phyloP scores from a whole-genome alignment of 2,329 filamentous ascomycete genomes.

The Talaromyces sp. region DNA sequence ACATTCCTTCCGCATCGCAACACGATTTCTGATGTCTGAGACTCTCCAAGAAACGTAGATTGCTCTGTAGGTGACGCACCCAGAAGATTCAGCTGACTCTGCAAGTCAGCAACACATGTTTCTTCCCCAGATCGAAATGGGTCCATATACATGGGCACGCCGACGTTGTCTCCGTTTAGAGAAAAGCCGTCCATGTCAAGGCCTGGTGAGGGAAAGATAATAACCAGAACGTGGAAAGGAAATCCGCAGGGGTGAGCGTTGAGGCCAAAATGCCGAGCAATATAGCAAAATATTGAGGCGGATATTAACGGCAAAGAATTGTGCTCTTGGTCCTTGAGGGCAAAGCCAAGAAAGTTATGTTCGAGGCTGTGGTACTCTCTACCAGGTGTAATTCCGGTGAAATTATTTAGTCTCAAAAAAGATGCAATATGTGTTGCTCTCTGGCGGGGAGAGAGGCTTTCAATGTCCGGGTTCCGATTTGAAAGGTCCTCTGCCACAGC shows the following conservation, averaged over 20 bases:
- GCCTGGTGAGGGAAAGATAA: conserved; percentile 61
- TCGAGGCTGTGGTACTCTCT: conserved; percentile 71
- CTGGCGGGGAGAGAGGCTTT: conserved; percentile 56
- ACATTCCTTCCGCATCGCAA: conserved; percentile 78
- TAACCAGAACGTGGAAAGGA: conserved; percentile 78
- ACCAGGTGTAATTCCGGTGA: conserved; percentile 67
- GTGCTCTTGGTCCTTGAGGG: conserved; percentile 66
- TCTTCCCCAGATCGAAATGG: conserved; percentile 70
- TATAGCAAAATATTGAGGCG: conserved; percentile 75
- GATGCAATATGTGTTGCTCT: conserved; percentile 64
- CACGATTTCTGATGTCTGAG: conserved; percentile 63
- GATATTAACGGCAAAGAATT: conserved; percentile 83
- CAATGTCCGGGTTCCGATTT: conserved; percentile 49
- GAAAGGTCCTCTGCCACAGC: conserved; percentile 56
- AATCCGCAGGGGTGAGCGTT: conserved; percentile 75
- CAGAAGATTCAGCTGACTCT: conserved; percentile 54
- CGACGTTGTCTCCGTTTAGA: conserved; percentile 16
- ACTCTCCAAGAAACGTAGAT: conserved; percentile 58
- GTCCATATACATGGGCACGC: conserved; percentile 72
- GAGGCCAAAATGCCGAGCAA: conserved; percentile 71
- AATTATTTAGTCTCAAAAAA: conserved; percentile 64
- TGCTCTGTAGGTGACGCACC: conserved; percentile 37
- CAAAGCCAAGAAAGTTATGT: conserved; percentile 84
- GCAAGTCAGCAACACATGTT: conserved; percentile 57
- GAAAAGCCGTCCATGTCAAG: conserved; percentile 55